phyloP scores from a whole-genome alignment of 257 asterid species.

The Solanum infundibuliforme region DNA sequence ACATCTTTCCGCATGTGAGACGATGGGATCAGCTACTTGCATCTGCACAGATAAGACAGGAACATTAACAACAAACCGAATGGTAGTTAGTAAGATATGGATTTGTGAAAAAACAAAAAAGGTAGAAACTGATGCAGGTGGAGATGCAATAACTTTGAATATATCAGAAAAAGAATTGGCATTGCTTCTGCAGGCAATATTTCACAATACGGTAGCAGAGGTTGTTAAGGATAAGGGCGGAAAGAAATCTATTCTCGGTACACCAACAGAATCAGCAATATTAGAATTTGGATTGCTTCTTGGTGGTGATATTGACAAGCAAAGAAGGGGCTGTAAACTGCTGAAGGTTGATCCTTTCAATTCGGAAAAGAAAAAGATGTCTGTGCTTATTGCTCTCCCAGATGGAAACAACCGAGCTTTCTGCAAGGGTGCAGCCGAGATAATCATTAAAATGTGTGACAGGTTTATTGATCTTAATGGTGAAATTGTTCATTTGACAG shows the following conservation, averaged over 20 bases:
- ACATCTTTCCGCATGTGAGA: conserved; percentile 73
- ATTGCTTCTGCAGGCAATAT: conserved; percentile 35
- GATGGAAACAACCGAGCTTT: conserved; percentile 43
- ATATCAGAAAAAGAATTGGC: conserved; percentile 24
- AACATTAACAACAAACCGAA: conserved; percentile 70
- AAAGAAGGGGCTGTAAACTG: conserved; percentile 16
- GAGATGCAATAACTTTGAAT: conserved; percentile 12
- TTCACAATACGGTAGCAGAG: conserved; percentile 62
- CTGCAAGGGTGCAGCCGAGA: conserved; percentile 71
- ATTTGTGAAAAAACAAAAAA: conserved; percentile 46
- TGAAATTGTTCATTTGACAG: conserved; percentile 29
- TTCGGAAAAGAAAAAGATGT: conserved; percentile 68
- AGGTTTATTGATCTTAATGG: conserved; percentile 40
- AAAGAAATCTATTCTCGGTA: conserved; percentile 45
- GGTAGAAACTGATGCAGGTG: conserved; percentile 17
- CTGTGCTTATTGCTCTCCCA: conserved; percentile 45
- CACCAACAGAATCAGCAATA: conserved; percentile 79
- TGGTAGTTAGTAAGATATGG: conserved; percentile 60
- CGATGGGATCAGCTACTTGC: conserved; percentile 78
- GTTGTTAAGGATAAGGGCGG: conserved; percentile 46
- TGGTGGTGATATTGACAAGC: conserved; percentile 21
- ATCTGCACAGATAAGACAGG: conserved; percentile 84
- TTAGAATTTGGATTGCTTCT: conserved; percentile 47
- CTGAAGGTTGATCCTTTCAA: conserved; percentile 64
- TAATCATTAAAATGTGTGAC: conserved; percentile 47